A percentile compares a stretch with the other conserved stretches of the same genome.
These are phyloP conservation scores for Drechslerella coelobrocha DNA, from an alignment of 2,329 filamentous ascomycete species.

Conservation along the genomic window DNA sequence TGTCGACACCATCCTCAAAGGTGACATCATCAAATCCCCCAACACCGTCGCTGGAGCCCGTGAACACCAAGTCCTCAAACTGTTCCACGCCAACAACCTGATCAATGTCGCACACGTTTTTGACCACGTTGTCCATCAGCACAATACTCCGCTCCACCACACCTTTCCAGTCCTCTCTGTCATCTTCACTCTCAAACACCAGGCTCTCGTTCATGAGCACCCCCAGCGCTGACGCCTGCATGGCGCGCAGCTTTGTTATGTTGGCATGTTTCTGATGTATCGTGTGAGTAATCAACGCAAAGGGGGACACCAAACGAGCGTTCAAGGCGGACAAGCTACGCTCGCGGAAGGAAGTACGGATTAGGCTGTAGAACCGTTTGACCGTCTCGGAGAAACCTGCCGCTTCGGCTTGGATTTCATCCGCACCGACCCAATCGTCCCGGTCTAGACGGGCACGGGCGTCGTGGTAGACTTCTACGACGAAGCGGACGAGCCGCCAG, in stretches of 20 bases:
- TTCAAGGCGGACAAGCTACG: constrained; percentile 75
- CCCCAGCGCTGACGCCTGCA: constrained; percentile 85
- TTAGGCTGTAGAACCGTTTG: constrained; percentile 77
- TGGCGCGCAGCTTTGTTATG: constrained; percentile 74
- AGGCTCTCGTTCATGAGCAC: constrained; percentile 86
- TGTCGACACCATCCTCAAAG: constrained; percentile 58
- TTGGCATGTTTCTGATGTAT: constrained; percentile 75
- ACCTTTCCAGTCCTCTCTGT: constrained; percentile 70
- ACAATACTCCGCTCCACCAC: constrained; percentile 80
- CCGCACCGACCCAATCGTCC: constrained; percentile 23
- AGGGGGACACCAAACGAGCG: constrained; percentile 74
- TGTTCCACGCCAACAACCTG: constrained; percentile 59
- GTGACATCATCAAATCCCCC: constrained; percentile 71
- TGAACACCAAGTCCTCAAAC: constrained; percentile 66
- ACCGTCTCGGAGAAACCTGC: constrained; percentile 49
- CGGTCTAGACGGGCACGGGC: constrained; percentile 55
- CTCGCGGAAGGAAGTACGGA: constrained; percentile 76
- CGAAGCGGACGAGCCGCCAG: constrained; percentile 73
- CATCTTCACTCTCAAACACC: constrained; percentile 69
- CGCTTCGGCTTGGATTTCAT: constrained; percentile 28
- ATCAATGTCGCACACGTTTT: constrained; percentile 70
- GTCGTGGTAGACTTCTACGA: constrained; percentile 72
- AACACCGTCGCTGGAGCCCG: constrained; percentile 60
- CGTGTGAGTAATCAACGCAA: constrained; percentile 76
- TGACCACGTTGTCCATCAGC: constrained; percentile 84